These are phyloP conservation scores for Polyporus tsugae DNA, from an alignment of 1,284 basidiomycete species.

Conservation along the genomic window DNA sequence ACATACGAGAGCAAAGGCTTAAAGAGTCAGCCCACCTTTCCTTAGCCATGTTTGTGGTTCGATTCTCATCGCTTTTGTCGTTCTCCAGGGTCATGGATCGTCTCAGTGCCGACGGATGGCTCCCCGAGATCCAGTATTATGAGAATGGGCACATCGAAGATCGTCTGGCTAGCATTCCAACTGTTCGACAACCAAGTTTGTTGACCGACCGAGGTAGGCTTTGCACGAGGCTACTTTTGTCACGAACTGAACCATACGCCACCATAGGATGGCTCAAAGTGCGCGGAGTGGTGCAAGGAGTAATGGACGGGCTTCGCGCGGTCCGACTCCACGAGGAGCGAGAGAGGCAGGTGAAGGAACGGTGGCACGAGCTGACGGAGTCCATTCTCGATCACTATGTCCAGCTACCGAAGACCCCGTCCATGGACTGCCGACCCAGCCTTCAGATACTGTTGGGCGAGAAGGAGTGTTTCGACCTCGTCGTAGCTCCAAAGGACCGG, in stretches of 20 bases:
- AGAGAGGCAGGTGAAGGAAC: not conserved
- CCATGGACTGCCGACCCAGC: constrained; percentile 3
- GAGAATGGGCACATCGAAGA: not conserved
- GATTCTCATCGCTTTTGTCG: not conserved
- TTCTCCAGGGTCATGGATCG: not conserved
- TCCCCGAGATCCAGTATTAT: not conserved
- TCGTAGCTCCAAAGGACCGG: not conserved
- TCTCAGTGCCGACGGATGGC: not conserved
- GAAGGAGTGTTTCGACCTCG: not conserved
- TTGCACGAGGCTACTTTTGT: not conserved
- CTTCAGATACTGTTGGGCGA: not conserved
- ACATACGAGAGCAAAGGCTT: not conserved
- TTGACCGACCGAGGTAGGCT: not conserved
- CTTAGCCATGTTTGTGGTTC: not conserved
- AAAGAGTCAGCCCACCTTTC: not conserved
- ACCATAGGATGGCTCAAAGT: not conserved
- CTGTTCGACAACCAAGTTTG: not conserved
- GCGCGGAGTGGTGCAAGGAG: not conserved
- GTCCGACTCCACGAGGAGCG: not conserved
- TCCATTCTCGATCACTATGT: not conserved
- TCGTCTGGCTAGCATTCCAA: not conserved
- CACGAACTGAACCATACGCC: not conserved
- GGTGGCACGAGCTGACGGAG: not conserved
- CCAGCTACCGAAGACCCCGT: not conserved
- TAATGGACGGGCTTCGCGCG: not conserved